phyloP scores from a whole-genome alignment of 1,284 basidiomycete genomes.

The Ceratobasidium sp. region DNA sequence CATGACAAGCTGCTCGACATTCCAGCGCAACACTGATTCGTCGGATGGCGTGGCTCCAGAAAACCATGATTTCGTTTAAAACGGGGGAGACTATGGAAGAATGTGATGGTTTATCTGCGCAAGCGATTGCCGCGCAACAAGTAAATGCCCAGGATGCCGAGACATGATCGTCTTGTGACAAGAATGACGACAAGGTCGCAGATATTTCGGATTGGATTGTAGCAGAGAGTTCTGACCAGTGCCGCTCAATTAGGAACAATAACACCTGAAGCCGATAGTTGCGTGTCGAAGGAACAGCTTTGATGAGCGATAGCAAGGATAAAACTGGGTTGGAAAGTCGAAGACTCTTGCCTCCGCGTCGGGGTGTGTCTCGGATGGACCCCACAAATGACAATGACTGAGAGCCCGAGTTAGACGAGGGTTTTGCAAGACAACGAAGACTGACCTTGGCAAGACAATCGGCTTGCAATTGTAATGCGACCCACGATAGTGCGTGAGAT shows the following conservation, averaged over 20 bases:
- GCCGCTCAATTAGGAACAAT: conserved; percentile 73
- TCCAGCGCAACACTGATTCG: conserved; percentile 68
- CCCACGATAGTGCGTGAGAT: conserved; percentile 79
- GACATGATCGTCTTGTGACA: conserved; percentile 67
- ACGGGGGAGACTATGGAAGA: conserved; percentile 41
- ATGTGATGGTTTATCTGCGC: conserved; percentile 51
- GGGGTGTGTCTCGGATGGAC: conserved; percentile 32
- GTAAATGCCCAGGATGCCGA: conserved; percentile 85
- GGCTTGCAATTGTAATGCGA: conserved; percentile 80
- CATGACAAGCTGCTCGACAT: conserved; percentile 81
- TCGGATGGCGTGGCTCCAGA: conserved; percentile 80
- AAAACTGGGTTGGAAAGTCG: conserved; percentile 59
- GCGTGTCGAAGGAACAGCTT: conserved; percentile 51
- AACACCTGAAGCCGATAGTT: conserved; percentile 74
- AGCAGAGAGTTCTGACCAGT: conserved; percentile 40
- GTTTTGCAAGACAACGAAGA: neutral
- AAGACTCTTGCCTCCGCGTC: conserved; percentile 37
- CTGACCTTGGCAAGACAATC: conserved; percentile 75
- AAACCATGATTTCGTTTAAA: conserved; percentile 65
- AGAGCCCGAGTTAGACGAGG: neutral
- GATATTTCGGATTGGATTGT: conserved; percentile 51
- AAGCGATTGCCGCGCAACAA: conserved; percentile 72
- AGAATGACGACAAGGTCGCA: conserved; percentile 64
- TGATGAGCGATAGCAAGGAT: conserved; percentile 62
- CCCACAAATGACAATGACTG: conserved; percentile 32